Conservation (phyloP, 768 basidiomycete genomes). For the Russula abietina region DNA sequence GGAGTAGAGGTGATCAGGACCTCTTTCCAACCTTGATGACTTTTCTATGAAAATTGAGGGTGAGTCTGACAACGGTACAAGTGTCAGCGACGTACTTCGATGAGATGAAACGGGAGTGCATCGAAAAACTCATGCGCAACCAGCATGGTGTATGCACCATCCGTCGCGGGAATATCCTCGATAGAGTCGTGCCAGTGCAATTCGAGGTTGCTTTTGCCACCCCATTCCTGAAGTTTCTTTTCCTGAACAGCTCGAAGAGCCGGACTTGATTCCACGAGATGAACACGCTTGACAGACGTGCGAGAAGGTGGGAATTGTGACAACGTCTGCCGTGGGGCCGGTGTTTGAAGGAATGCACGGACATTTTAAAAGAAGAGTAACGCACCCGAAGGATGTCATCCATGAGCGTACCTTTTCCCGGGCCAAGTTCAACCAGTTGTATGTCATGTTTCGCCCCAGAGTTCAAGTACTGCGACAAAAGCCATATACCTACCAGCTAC, state of each 20-base stretch:
- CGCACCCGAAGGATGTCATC: conserved; percentile 80
- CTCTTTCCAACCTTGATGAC: conserved; percentile 73
- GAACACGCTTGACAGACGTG: conserved; percentile 32
- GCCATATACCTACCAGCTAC: conserved; percentile 86
- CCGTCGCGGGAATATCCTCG: conserved; percentile 51
- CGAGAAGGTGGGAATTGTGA: conserved; percentile 40
- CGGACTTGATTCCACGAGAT: conserved; percentile 53
- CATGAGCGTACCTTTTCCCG: conserved; percentile 89
- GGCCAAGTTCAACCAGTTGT: conserved; percentile 86
- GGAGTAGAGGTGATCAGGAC: conserved; percentile 45
- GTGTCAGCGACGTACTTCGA: conserved; percentile 53
- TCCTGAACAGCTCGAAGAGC: conserved; percentile 61
- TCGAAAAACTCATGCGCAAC: conserved; percentile 98
- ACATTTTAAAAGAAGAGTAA: conserved; percentile 6
- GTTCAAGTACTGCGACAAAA: conserved; percentile 58
- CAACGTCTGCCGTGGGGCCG: conserved; percentile 44
- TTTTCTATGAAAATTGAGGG: conserved; percentile 56
- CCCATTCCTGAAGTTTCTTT: conserved; percentile 37
- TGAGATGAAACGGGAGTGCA: conserved; percentile 84
- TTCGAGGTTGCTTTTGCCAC: conserved; percentile 32
- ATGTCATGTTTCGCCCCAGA: conserved; percentile 44
- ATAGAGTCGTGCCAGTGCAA: conserved; percentile 71
- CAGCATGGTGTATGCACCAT: conserved; percentile 67
- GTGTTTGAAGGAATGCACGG: conserved; percentile 37
- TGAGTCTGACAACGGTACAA: background rate